Conservation (phyloP, 73 alveolate species). For the Paramecium sonneborni region DNA sequence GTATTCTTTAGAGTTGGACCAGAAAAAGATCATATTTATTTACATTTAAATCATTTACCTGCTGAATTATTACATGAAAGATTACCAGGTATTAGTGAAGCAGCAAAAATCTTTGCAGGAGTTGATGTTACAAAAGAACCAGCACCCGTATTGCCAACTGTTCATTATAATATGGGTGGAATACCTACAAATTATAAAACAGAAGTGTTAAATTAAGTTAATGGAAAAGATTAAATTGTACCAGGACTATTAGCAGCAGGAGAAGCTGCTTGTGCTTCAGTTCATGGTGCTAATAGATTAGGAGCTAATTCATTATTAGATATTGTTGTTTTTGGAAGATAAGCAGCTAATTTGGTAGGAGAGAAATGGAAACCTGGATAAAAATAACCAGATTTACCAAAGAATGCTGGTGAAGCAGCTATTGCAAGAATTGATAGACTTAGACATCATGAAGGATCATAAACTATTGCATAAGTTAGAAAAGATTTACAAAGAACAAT, state of each 20-base stretch:
- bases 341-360: slow-evolving; percentile 85
- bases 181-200: slow-evolving; percentile 96
- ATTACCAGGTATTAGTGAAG: slow-evolving; percentile 95
- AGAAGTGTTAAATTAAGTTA: slow-evolving; percentile 79
- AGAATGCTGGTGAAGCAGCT: slow-evolving; percentile 92
- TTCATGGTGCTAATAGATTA: slow-evolving; percentile 99
- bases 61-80: slow-evolving; percentile 83
- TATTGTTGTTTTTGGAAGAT: slow-evolving; percentile 97
- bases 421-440: slow-evolving; percentile 87
- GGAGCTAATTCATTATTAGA: slow-evolving; percentile 98
- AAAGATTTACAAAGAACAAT: slow-evolving; percentile 85
- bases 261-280: slow-evolving; percentile 98
- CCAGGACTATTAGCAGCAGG: slow-evolving; percentile 98
- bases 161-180: slow-evolving; percentile 99
- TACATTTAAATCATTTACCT: slow-evolving; percentile 91
- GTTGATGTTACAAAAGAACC: slow-evolving; percentile 98
- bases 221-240: slow-evolving; percentile 86
- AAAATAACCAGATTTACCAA: slow-evolving; percentile 77
- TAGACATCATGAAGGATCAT: slow-evolving; percentile 86
- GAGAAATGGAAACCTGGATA: slow-evolving; percentile 86
- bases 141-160: slow-evolving; percentile 98
- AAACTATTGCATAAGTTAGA: slow-evolving; percentile 87
- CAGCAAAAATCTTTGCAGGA: slow-evolving; percentile 96
- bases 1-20: slow-evolving; percentile 74
- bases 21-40: slow-evolving; percentile 90